Percentiles rank a stretch among this genome's conserved stretches.
phyloP scores from a whole-genome alignment of 495 filamentous ascomycete species.

The Daldinia childiae region DNA sequence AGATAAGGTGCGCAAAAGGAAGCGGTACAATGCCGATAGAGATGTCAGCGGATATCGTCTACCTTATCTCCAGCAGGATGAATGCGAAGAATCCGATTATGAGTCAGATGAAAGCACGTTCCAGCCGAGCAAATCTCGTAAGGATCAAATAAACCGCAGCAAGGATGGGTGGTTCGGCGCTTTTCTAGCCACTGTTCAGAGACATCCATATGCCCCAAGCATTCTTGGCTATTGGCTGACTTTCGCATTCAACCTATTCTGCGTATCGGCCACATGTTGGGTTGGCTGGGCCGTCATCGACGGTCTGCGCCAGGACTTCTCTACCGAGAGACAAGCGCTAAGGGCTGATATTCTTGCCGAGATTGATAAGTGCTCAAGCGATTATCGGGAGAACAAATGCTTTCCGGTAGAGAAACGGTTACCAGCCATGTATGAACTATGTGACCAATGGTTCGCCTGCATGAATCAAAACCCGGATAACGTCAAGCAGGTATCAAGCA shows the following conservation, averaged over 20 bases:
- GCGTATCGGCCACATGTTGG: constrained; percentile 73
- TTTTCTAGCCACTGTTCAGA: constrained; percentile 74
- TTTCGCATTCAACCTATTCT: constrained; percentile 77
- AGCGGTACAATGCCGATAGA: constrained; percentile 51
- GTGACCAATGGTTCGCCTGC: constrained; percentile 82
- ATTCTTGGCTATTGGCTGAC: constrained; percentile 88
- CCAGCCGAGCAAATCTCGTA: constrained; percentile 36
- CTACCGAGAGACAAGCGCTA: constrained; percentile 70
- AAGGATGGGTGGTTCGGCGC: constrained; percentile 58
- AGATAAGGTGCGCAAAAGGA: constrained; percentile 59
- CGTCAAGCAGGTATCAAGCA: constrained; percentile 53
- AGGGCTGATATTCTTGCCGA: constrained; percentile 71
- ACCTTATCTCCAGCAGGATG: constrained; percentile 50
- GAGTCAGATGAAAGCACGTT: constrained; percentile 52
- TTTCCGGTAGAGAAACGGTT: constrained; percentile 62
- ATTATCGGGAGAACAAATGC: constrained; percentile 80
- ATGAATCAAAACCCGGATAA: constrained; percentile 70
- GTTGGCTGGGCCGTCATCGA: constrained; percentile 73
- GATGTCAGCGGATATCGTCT: constrained; percentile 57
- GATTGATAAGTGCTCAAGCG: constrained; percentile 73
- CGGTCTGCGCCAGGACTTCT: constrained; percentile 79
- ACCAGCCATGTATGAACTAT: constrained; percentile 77
- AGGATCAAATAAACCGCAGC: constrained; percentile 50
- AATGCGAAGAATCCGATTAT: constrained; percentile 70
- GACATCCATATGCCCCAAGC: constrained; percentile 84